phyloP scores from a whole-genome alignment of 1,139 yeast species.

The Diutina rugosa region DNA sequence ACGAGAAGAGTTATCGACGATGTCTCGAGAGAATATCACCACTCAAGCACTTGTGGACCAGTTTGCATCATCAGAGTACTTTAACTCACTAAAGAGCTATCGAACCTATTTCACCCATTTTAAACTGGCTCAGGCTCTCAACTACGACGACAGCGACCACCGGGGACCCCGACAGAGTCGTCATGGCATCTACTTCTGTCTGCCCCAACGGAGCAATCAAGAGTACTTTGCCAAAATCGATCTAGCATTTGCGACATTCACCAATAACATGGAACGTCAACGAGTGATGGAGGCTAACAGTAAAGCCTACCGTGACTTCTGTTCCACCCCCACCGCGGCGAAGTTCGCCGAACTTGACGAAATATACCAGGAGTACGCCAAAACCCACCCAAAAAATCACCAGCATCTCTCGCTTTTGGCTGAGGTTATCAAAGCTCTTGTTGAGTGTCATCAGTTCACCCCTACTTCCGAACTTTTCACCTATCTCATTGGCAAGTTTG shows the following conservation, averaged over 20 bases:
- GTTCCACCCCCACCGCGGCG: constrained; percentile 9
- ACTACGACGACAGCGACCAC: neutral
- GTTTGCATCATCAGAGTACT: neutral
- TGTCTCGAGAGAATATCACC: neutral
- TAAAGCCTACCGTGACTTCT: neutral
- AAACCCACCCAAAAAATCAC: neutral
- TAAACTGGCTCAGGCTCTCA: neutral
- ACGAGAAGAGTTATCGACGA: neutral
- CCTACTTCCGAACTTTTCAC: neutral
- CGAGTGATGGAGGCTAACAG: neutral
- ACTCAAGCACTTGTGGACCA: neutral
- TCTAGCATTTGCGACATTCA: constrained; percentile 9
- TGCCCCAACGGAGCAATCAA: constrained; percentile 6
- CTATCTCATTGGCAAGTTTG: neutral
- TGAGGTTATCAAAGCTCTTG: neutral
- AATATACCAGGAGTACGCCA: neutral
- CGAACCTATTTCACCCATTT: neutral
- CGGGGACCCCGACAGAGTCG: neutral
- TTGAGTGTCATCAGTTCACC: neutral
- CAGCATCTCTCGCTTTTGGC: neutral
- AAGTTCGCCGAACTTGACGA: constrained; percentile 7
- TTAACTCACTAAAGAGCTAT: neutral
- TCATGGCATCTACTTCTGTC: neutral
- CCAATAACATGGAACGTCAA: neutral
- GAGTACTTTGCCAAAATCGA: constrained; percentile 12